A percentile compares a stretch with the other conserved stretches of the same genome.
These are phyloP conservation scores for Pseudogymnoascus sp. DNA, from an alignment of 2,329 filamentous ascomycete species.

Conservation along the genomic window DNA sequence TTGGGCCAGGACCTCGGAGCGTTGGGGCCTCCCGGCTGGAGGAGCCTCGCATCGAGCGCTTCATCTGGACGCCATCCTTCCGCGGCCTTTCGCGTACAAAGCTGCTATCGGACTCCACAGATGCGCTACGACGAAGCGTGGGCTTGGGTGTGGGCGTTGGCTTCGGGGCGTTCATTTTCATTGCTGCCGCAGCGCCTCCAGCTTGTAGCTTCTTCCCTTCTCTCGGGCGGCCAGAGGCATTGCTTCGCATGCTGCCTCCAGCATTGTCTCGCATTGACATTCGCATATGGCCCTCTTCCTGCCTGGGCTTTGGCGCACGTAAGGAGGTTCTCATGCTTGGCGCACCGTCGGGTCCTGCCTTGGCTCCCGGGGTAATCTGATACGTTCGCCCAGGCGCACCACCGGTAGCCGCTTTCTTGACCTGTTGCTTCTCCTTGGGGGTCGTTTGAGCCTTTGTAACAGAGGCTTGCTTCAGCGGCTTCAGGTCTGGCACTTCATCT, in stretches of 20 bases:
- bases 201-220: slow-evolving; percentile 15
- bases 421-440: slow-evolving; percentile 8
- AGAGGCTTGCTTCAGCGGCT: slow-evolving; percentile 14
- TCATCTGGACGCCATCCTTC: slow-evolving; percentile 51
- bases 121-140: slow-evolving; percentile 43
- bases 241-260: background rate
- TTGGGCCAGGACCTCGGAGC: slow-evolving; percentile 25
- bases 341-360: slow-evolving; percentile 23
- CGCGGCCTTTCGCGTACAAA: slow-evolving; percentile 58
- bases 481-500: slow-evolving; percentile 30
- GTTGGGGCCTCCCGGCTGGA: slow-evolving; percentile 23
- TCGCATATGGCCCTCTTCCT: slow-evolving; percentile 19
- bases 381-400: slow-evolving; percentile 27
- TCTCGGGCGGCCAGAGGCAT: slow-evolving; percentile 12
- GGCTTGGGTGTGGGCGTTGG: slow-evolving; percentile 18
- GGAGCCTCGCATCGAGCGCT: slow-evolving; percentile 59
- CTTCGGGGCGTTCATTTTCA: background rate
- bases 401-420: background rate
- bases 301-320: slow-evolving; percentile 28
- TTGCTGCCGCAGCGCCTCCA: slow-evolving; percentile 17
- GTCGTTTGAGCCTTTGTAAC: slow-evolving; percentile 20
- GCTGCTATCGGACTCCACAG: slow-evolving; percentile 69
- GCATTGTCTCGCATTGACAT: slow-evolving; percentile 20
- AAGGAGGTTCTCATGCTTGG: slow-evolving; percentile 39
- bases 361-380: slow-evolving; percentile 33